phyloP scores from a whole-genome alignment of 2,329 filamentous ascomycete genomes.

The Diaporthe ilicicola region DNA sequence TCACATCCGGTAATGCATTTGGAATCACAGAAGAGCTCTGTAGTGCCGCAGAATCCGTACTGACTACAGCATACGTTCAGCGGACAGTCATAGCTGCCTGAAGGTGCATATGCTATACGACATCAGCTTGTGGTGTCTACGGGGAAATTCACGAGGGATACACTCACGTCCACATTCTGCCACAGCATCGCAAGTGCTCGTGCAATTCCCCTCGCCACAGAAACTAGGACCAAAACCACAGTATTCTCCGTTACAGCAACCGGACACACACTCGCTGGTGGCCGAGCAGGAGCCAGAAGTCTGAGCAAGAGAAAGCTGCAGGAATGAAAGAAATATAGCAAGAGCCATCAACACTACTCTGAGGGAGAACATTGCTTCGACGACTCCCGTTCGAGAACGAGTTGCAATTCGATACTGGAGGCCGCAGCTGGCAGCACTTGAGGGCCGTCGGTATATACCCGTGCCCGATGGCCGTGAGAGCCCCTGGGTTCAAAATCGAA shows the following conservation, averaged over 20 bases:
- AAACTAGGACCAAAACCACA: neutral
- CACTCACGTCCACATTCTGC: slow-evolving; percentile 42
- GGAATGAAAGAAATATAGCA: neutral
- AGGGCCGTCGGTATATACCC: neutral
- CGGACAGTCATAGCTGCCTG: slow-evolving; percentile 40
- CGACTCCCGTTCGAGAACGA: neutral
- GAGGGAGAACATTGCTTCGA: neutral
- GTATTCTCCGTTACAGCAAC: neutral
- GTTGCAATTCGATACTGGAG: neutral
- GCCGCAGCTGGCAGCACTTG: neutral
- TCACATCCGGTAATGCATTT: neutral
- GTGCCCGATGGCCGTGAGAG: neutral
- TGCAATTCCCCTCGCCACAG: slow-evolving; percentile 40
- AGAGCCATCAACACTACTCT: neutral
- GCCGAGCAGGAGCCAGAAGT: neutral
- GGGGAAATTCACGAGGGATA: neutral
- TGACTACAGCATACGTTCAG: slow-evolving; percentile 48
- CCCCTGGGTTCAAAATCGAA: neutral
- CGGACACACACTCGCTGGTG: neutral
- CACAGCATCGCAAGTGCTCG: slow-evolving; percentile 43
- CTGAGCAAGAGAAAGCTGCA: neutral
- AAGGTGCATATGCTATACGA: neutral
- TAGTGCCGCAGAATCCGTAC: slow-evolving; percentile 46
- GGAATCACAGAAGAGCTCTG: slow-evolving; percentile 36
- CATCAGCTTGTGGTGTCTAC: neutral